Conservation (phyloP, 2,329 filamentous ascomycete species). For the Alternaria infectoria region DNA sequence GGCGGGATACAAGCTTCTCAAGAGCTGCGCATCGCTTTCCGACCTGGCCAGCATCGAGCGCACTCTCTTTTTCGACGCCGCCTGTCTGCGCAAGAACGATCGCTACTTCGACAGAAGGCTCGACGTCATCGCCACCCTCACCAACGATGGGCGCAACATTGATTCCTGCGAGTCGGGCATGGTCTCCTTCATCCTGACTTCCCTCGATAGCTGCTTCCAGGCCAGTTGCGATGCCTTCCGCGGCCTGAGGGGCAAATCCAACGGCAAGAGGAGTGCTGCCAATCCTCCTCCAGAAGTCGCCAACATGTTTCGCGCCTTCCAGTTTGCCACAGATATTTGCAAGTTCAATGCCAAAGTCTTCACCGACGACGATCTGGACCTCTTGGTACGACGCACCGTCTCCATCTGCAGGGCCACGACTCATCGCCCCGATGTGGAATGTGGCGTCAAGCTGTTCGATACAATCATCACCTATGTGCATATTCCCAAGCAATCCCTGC, state of each 20-base stretch:
- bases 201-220: slow-evolving; percentile 44
- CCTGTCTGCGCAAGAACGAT: slow-evolving; percentile 34
- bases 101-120: slow-evolving; percentile 42
- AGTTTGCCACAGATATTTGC: slow-evolving; percentile 70
- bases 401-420: slow-evolving; percentile 73
- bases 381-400: slow-evolving; percentile 67
- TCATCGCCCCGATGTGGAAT: slow-evolving; percentile 67
- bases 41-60: slow-evolving; percentile 46
- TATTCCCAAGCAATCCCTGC: slow-evolving; percentile 68
- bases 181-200: slow-evolving; percentile 39
- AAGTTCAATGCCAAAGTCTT: slow-evolving; percentile 78
- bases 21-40: slow-evolving; percentile 40
- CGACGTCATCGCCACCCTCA: slow-evolving; percentile 45
- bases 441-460: slow-evolving; percentile 72
- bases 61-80: slow-evolving; percentile 48
- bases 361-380: slow-evolving; percentile 65
- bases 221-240: slow-evolving; percentile 36
- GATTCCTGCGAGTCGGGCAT: slow-evolving; percentile 47
- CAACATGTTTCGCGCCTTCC: slow-evolving; percentile 65
- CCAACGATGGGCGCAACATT: slow-evolving; percentile 46
- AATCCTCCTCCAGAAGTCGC: slow-evolving; percentile 34
- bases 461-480: slow-evolving; percentile 74
- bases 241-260: slow-evolving; percentile 29
- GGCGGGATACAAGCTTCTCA: slow-evolving; percentile 45
- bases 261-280: slow-evolving; percentile 32